Evolutionary conservation across 805 yeast species (phyloP), one percentile per base, ranked within the genome.

Genomic region (Candida ulmi): DNA sequence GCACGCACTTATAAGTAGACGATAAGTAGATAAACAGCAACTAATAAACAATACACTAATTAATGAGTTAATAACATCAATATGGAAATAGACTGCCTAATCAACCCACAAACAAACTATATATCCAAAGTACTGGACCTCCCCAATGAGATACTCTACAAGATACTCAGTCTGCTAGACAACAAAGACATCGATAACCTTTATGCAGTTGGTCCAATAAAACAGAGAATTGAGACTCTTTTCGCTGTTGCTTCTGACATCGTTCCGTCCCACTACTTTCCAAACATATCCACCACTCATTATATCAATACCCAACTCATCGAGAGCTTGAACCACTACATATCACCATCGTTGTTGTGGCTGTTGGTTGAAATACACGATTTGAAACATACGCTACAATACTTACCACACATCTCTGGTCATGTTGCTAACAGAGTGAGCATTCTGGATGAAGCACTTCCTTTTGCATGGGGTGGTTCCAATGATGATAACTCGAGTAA

Each of bases 311-410:
- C 16, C 12, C 30, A 8, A 11, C 33, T n/a, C n/a, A n/a, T n/a
- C n/a, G n/a, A n/a, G n/a, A 21, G 24, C 24, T 21, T 21, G 24
- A 21, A 21, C 9, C 6, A 9, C 24, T 7, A 9, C 24, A 21
- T 9, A 21, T 7, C 9, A 9, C 24, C 24, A 21, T 21, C 24
- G 17, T 12, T 37, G 11, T 18, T 41, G 13, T 35, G 24, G 17
- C 39, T 37, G 5, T 19, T 48, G 3, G 40, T 48, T 2, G 52
- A 48, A 33, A 31, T 48, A 18, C 40, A 46, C 28, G 45, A 48
- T 16, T 23, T 46, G 11, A 27, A 24, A 16, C 28, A 29, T 19
- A 19, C 45, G 11, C 18, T 19, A 11, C 8, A 13, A 5, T 13
- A 27, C 15, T 4, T 47, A 5, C n/a, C 38, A 2, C n/a, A 17